Evolutionary conservation across 306 rosid genomes (phyloP), one percentile per base, ranked within the genome.

Genomic region (Glycine tomentella): DNA sequence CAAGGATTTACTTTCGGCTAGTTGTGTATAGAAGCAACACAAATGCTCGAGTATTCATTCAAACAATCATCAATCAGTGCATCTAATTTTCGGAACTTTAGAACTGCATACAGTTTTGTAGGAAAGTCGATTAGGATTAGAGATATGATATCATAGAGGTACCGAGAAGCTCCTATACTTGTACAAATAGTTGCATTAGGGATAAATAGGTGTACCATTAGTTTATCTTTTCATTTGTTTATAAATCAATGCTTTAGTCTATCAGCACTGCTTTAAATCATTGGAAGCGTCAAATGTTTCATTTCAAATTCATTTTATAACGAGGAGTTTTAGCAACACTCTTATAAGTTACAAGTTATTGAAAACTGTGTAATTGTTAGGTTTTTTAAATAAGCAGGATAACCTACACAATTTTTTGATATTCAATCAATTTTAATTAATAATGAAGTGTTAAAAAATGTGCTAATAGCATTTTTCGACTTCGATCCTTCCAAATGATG

Each of bases 101-200:
- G 68, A 80, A 79, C 51, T 68, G 72, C 63, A 80, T 84, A 80
- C 86, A 79, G 79, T 90, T 90, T 88, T 86, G 88, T 73, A 83
- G 90, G 86, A 73, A 76, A 84, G 70, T 88, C 69, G 79, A 77
- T 38, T 83, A 81, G 85, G 77, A 48, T 69, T 72, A 62, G 82
- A 80, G 82, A 67, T 84, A 48, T 64, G 52, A 52, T 73, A 81
- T 82, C 55, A 78, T 70, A 49, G 65, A 76, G 64, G 65, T 49
- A 38, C 61, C 42, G 10, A 48, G 71, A 74, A 80, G 67, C 74
- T 78, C 80, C 69, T 45, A 40, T 75, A 38, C 71, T 34, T 78
- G 86, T 79, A 85, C 53, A 57, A 81, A 38, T 59, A 61, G 80
- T 61, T 80, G 84, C 25, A 20, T 44, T 44, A 45, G 72, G 63